phyloP scores from a whole-genome alignment of 148 eudicot genomes.

The Rhododendron griersonianum region DNA sequence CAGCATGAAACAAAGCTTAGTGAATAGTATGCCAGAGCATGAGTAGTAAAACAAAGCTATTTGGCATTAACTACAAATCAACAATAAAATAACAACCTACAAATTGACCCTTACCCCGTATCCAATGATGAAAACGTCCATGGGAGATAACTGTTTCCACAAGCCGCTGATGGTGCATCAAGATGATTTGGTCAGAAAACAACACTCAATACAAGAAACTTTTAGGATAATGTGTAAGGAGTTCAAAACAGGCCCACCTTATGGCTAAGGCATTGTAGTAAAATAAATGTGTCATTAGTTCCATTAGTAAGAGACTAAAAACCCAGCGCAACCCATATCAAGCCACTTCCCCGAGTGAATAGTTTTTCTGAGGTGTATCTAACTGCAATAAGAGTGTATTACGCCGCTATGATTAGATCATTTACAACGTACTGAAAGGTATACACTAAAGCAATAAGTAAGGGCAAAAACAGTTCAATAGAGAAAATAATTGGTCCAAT shows the following conservation, averaged over 20 bases:
- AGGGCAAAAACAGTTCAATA: neutral
- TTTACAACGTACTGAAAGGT: neutral
- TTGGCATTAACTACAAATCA: neutral
- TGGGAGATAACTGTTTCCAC: conserved; percentile 79
- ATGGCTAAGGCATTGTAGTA: conserved; percentile 86
- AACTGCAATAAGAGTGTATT: conserved; percentile 47
- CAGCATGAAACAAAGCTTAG: neutral
- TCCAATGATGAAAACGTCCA: conserved; percentile 84
- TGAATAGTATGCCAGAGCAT: no score
- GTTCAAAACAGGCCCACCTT: conserved; percentile 43
- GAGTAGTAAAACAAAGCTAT: neutral
- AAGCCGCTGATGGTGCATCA: conserved; percentile 46
- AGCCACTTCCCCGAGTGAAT: conserved; percentile 49
- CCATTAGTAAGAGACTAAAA: conserved; percentile 58
- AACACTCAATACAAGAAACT: neutral
- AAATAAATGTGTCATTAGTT: conserved; percentile 73
- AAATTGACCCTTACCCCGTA: conserved; percentile 76
- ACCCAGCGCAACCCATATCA: conserved; percentile 90
- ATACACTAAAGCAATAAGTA: neutral
- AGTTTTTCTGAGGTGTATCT: conserved; percentile 62
- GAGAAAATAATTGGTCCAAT: neutral
- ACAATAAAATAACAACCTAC: neutral
- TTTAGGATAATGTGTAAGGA: neutral
- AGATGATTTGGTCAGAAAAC: conserved; percentile 6
- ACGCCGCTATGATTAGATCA: neutral